These are phyloP conservation scores for Pleurotus tuoliensis DNA, from an alignment of 768 basidiomycete genomes.

Conservation along the genomic window DNA sequence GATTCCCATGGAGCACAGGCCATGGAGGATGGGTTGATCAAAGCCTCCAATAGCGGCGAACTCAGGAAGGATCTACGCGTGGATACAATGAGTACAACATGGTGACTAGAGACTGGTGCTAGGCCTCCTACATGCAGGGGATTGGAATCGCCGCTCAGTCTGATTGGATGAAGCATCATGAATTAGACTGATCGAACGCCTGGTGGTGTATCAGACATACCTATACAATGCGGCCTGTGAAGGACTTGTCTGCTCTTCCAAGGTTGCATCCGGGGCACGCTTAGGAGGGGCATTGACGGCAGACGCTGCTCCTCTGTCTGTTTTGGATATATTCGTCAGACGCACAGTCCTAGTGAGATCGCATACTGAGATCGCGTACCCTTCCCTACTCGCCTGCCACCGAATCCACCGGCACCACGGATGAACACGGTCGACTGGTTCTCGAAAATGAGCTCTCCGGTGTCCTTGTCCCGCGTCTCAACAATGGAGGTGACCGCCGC, in stretches of 20 bases:
- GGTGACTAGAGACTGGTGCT: not conserved
- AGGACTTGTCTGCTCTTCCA: constrained; percentile 82
- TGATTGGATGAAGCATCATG: constrained; percentile 22
- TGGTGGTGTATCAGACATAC: constrained; percentile 32
- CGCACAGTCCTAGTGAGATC: no score
- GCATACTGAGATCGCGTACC: constrained; percentile 37
- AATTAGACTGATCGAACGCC: not conserved
- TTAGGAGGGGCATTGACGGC: constrained; percentile 79
- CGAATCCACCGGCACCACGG: constrained; percentile 94
- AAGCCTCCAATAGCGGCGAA: constrained; percentile 64
- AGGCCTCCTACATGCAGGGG: constrained; percentile 70
- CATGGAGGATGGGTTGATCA: constrained; percentile 14
- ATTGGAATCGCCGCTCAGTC: constrained; percentile 88
- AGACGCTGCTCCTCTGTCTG: constrained; percentile 88
- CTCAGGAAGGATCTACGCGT: constrained; percentile 74
- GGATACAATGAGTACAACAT: not conserved
- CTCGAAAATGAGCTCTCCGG: constrained; percentile 83
- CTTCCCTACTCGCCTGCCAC: constrained; percentile 79
- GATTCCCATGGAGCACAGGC: constrained; percentile 80
- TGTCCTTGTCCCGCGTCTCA: constrained; percentile 74
- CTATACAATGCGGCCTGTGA: constrained; percentile 91
- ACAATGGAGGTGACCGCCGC: constrained; percentile 81
- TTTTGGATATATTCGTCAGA: not conserved
- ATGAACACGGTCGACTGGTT: constrained; percentile 91
- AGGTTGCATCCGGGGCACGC: constrained; percentile 77